phyloP scores from a whole-genome alignment of 2,329 filamentous ascomycete species.

The Thelonectria discophora region DNA sequence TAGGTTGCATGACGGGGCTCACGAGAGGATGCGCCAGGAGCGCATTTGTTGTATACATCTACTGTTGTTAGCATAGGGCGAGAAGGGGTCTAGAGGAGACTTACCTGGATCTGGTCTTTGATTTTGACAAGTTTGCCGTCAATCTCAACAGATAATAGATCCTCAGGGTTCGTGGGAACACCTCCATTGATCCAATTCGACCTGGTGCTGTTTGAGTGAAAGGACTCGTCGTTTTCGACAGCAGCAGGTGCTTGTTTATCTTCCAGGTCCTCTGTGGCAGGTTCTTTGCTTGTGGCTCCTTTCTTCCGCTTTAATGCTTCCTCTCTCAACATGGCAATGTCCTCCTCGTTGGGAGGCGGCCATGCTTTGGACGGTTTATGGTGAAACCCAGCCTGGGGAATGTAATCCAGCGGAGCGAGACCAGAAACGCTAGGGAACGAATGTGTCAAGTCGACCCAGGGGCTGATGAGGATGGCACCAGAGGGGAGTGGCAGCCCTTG shows the following conservation, averaged over 20 bases:
- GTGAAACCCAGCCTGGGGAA: constrained; percentile 86
- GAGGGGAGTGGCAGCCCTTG: constrained; percentile 85
- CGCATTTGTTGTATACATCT: constrained; percentile 83
- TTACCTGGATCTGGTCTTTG: constrained; percentile 90
- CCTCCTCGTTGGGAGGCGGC: constrained; percentile 88
- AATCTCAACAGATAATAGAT: constrained; percentile 70
- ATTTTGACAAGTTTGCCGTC: constrained; percentile 76
- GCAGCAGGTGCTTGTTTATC: constrained; percentile 49
- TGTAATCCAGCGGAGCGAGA: constrained; percentile 82
- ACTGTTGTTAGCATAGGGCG: constrained; percentile 43
- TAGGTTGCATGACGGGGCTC: constrained; percentile 87
- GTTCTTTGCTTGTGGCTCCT: constrained; percentile 31
- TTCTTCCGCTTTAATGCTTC: constrained; percentile 57
- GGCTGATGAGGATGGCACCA: constrained; percentile 88
- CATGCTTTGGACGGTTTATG: constrained; percentile 90
- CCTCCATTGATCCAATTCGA: constrained; percentile 43
- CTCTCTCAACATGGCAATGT: constrained; percentile 65
- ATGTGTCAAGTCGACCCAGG: constrained; percentile 95
- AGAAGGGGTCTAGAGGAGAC: constrained; percentile 19
- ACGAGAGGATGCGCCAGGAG: constrained; percentile 88
- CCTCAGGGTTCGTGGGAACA: constrained; percentile 40
- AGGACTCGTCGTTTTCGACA: constrained; percentile 36
- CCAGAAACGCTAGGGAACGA: constrained; percentile 90
- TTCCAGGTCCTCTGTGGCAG: constrained; percentile 38
- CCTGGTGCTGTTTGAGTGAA: constrained; percentile 29